Evolutionary conservation across 495 filamentous ascomycete genomes (phyloP), one percentile per base, ranked within the genome.

Genomic region (Penicillium paradoxum): DNA sequence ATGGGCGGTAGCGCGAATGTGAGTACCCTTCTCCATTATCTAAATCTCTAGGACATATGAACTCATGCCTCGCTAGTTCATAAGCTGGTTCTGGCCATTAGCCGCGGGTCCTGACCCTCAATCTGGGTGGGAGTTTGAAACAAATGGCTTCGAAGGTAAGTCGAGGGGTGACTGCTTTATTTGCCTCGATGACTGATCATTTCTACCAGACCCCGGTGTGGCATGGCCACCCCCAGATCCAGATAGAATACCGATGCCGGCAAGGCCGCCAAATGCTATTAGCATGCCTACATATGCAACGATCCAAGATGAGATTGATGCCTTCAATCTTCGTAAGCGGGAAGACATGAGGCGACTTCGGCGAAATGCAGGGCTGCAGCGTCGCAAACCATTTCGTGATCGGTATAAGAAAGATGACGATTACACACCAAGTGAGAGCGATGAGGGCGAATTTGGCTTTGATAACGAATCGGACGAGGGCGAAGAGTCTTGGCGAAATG

Each of bases 161-260:
- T 60, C 6, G 18, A 18, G 9, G 14, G 29, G n/a, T 10, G 36
- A 6, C 6, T 22, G 24, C 44, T 57, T 15, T 51, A 18, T 2
- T 41, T 42, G 19, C 24, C 11, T 22, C 15, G 14, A 27, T 27
- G 19, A 1, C n/a, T 53, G 1, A 39, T 15, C 4, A 49, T 45
- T 6, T 13, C 2, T 37, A 2, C 9, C 30, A 83, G 81, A 80
- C 43, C 67, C 76, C 10, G 59, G 66, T 53, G 53, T 75, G 15
- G 63, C 72, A n/a, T 97, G 93, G 93, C 93, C 93, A 18, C 93
- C 95, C 4, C 81, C 83, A 1, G 92, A 97, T 65, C 90, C 91
- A 39, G 92, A 97, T 53, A 88, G 91, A 52, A 75, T 89, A 55
- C 79, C 83, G 60, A 54, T 63, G 50, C 72, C 67, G 44, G 66